phyloP scores from a whole-genome alignment of 495 filamentous ascomycete genomes.

The Trichoderma orchidacearum region DNA sequence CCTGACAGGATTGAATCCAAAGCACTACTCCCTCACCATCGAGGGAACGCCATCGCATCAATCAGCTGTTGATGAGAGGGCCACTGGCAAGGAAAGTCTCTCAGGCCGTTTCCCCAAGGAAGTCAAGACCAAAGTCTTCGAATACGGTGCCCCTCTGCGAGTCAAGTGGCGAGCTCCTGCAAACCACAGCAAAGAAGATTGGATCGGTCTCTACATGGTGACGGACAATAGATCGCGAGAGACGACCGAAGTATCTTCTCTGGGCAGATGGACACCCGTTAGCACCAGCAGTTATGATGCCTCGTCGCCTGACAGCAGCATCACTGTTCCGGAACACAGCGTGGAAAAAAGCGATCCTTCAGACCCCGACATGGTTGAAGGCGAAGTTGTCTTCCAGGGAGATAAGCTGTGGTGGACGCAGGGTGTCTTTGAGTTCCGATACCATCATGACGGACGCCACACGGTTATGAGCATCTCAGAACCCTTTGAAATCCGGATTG shows the following conservation, averaged over 20 bases:
- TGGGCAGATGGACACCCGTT: conserved; percentile 82
- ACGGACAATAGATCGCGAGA: conserved; percentile 83
- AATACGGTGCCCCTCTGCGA: conserved; percentile 84
- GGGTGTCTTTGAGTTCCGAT: conserved; percentile 90
- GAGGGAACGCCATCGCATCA: conserved; percentile 47
- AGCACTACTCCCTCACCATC: conserved; percentile 67
- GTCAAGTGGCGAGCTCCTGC: conserved; percentile 86
- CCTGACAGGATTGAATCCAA: conserved; percentile 68
- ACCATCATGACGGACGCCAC: conserved; percentile 89
- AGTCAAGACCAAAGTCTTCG: conserved; percentile 61
- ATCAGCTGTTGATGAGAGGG: conserved; percentile 32
- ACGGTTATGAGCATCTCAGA: conserved; percentile 92
- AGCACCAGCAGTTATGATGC: conserved; percentile 67
- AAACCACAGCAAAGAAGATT: conserved; percentile 86
- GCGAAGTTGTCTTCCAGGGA: conserved; percentile 78
- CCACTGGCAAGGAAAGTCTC: conserved; percentile 31
- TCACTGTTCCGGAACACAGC: conserved; percentile 50
- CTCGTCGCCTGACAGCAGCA: conserved; percentile 61
- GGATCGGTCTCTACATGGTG: conserved; percentile 90
- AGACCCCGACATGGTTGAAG: conserved; percentile 39
- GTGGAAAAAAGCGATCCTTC: conserved; percentile 35
- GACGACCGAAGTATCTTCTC: conserved; percentile 65
- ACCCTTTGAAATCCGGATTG: conserved; percentile 81
- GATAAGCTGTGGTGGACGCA: conserved; percentile 97
- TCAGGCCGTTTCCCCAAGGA: conserved; percentile 27